Conservation (phyloP, 2,329 filamentous ascomycete species). For the Aspergillus udagawae region DNA sequence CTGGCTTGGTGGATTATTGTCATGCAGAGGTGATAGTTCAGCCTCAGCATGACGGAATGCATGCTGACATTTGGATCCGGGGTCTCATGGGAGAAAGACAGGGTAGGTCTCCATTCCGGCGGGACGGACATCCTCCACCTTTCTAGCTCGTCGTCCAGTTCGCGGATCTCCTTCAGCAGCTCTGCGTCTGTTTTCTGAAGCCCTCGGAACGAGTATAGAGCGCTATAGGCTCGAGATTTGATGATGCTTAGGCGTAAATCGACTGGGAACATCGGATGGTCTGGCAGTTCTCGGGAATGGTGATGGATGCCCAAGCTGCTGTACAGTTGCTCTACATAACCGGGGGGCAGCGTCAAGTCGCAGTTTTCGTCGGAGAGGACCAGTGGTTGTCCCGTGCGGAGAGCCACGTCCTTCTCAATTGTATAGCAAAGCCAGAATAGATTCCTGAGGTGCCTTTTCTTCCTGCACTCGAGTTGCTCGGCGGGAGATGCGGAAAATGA, state of each 20-base stretch:
- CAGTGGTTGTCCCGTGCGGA: slow-evolving; percentile 53
- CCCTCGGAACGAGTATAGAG: slow-evolving; percentile 49
- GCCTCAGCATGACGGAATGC: slow-evolving; percentile 46
- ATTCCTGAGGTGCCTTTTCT: slow-evolving; percentile 30
- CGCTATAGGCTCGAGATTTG: slow-evolving; percentile 48
- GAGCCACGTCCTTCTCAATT: slow-evolving; percentile 54
- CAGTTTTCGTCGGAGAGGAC: slow-evolving; percentile 50
- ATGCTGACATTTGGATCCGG: slow-evolving; percentile 40
- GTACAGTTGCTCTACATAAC: slow-evolving; percentile 33
- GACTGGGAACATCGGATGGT: slow-evolving; percentile 39
- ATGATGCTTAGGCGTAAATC: slow-evolving; percentile 50
- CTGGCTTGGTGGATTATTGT: slow-evolving; percentile 55
- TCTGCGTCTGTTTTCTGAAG: slow-evolving; percentile 52
- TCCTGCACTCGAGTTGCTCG: slow-evolving; percentile 13
- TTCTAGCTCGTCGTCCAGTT: slow-evolving; percentile 56
- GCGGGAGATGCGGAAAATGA: slow-evolving; percentile 17
- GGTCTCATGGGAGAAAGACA: slow-evolving; percentile 41
- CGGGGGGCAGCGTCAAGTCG: slow-evolving; percentile 48
- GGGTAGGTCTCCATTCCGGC: slow-evolving; percentile 42
- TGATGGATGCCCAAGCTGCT: slow-evolving; percentile 18
- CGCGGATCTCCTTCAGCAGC: slow-evolving; percentile 51
- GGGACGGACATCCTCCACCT: slow-evolving; percentile 51
- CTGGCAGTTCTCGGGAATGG: slow-evolving; percentile 15
- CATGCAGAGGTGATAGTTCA: slow-evolving; percentile 56
- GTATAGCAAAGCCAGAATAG: slow-evolving; percentile 56